Evolutionary conservation across 2,329 filamentous ascomycete genomes (phyloP).

Genomic region (Penicillium corylophilum): DNA sequence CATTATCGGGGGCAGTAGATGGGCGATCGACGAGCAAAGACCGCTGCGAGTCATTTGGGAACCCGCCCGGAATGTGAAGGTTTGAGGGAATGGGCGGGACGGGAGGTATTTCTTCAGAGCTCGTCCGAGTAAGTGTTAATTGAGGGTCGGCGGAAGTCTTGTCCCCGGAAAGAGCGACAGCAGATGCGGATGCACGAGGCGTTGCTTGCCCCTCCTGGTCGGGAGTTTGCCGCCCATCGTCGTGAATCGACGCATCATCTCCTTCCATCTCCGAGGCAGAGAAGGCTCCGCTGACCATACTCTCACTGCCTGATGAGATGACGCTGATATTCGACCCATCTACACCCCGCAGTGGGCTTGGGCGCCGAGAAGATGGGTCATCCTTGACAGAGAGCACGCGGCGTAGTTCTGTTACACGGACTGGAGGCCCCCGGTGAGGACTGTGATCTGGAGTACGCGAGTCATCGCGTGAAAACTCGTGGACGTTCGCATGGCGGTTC

Average conservation of each 20-base stretch:
- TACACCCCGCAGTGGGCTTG: conserved; percentile 45
- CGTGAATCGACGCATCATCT: conserved; percentile 28
- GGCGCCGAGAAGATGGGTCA: conserved; percentile 34
- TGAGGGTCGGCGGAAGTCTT: conserved; percentile 6
- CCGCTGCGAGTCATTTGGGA: conserved; percentile 39
- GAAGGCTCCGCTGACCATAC: conserved; percentile 44
- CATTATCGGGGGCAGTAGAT: conserved; percentile 32
- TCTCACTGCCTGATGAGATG: conserved; percentile 44
- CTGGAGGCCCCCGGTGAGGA: conserved; percentile 45
- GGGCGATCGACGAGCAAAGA: conserved; percentile 33
- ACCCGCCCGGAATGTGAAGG: conserved; percentile 44
- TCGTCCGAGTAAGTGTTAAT: conserved; percentile 7
- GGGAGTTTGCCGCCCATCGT: conserved; percentile 18
- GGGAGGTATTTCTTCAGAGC: conserved; percentile 42
- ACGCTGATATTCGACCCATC: conserved; percentile 35
- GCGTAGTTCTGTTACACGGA: conserved; percentile 50
- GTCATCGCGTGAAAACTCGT: conserved; percentile 37
- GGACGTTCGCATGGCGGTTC: conserved; percentile 37
- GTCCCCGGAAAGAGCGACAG: conserved; percentile 17
- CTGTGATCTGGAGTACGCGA: conserved; percentile 34
- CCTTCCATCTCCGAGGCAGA: conserved; percentile 37
- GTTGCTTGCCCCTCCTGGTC: conserved; percentile 34
- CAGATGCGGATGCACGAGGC: conserved; percentile 29
- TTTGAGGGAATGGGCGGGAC: conserved; percentile 47
- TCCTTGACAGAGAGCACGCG: conserved; percentile 47